These are phyloP conservation scores for Quercus lobata DNA, from an alignment of 331 rosid species.

Conservation along the genomic window DNA sequence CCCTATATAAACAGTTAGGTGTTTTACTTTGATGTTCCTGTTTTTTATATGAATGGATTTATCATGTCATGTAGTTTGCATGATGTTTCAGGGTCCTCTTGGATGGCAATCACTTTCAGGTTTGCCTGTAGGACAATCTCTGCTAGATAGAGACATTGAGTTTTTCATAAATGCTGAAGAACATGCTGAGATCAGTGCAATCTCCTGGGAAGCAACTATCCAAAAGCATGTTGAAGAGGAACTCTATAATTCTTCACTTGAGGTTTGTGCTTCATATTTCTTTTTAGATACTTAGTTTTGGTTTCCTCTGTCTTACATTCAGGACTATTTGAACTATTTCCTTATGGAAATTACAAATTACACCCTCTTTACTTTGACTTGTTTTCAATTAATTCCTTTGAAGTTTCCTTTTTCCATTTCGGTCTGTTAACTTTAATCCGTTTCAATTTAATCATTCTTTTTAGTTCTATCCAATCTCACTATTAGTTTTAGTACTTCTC, in stretches of 20 bases:
- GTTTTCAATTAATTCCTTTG: too few species aligned
- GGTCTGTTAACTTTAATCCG: too few species aligned
- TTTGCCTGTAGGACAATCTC: constrained; percentile 57
- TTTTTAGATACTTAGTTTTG: not conserved
- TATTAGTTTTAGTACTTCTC: too few species aligned
- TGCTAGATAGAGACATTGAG: constrained; percentile 65
- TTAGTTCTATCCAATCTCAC: too few species aligned
- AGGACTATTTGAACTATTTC: not conserved
- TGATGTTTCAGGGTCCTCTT: constrained; percentile 82
- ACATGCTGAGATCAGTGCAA: constrained; percentile 61
- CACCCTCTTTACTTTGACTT: too few species aligned
- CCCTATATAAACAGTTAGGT: not conserved
- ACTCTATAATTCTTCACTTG: constrained; percentile 64
- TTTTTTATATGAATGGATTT: constrained; percentile 1
- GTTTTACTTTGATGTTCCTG: not conserved
- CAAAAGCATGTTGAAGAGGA: constrained; percentile 95
- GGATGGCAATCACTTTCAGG: constrained; percentile 85
- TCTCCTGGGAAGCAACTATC: constrained; percentile 93
- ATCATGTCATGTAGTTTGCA: constrained; percentile 26
- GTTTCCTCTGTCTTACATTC: not conserved
- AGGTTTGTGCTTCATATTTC: constrained; percentile 39
- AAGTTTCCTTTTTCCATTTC: too few species aligned
- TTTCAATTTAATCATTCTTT: too few species aligned
- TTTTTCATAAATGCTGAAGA: constrained; percentile 60
- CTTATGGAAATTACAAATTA: not conserved